Base-by-base conservation (phyloP, 1,284 basidiomycete genomes). In the Tilletia indica region DNA sequence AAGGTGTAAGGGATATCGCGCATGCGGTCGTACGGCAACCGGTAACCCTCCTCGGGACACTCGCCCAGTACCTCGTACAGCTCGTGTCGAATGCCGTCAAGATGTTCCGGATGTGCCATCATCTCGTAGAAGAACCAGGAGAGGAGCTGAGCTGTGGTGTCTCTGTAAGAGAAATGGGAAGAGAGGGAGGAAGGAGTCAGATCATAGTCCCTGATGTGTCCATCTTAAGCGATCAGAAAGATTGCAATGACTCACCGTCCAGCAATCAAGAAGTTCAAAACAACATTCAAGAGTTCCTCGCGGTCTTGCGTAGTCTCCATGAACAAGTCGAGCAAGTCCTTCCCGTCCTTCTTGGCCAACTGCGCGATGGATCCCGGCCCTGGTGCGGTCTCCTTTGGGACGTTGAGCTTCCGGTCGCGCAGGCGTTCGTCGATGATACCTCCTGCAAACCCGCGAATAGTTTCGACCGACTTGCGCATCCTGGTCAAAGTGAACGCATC, bases 321-420 rank as follows among this genome's bases (percentile, higher is more conserved):
- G 79, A 88, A 88, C 64, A 86, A 84, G 25, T 86, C 86, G 19
- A 85, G 83, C 47, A 81, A 72, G 38, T 81, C 79, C 73, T 79
- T 79, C 70, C 74, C 75, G 21, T 77, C 77, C 67, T 74, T 73
- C 64, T 63, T 45, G 66, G 38, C 61, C 36, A 64, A 38, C 38
- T 39, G 31, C 36, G 61, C 31, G 34, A 39, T 64, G 34, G 61
- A 64, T 25, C 61, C 34, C 31, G 16, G 36, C 36, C 36, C 12
- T 25, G 31, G 34, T 4, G 31, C 39, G 61, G 31, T 25, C 36
- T 25, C 14, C 9, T 14, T 31, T 58, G 11, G 16, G 34, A 34
- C 31, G 61, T 42, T 16, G 34, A 25, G 61, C 61, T 64, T 39
- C 2, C 36, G 36, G 12, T 39, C 34, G 61, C 61, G 61, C 5